phyloP scores from a whole-genome alignment of 495 filamentous ascomycete genomes.

The Articulospora tetracladia region DNA sequence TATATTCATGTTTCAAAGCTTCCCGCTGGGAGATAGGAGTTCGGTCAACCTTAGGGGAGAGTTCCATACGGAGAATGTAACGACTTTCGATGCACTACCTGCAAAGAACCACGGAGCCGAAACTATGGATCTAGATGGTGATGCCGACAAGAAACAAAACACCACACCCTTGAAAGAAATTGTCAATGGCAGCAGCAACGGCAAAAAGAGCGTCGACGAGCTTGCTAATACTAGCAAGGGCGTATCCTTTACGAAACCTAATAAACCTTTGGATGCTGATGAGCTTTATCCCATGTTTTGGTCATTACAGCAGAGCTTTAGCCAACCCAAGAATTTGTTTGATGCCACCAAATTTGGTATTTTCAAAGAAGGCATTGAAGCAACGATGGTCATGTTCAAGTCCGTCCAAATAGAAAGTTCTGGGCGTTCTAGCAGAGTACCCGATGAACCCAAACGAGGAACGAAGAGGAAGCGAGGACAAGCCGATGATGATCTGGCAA shows the following conservation, averaged over 20 bases:
- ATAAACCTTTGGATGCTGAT: conserved; percentile 54
- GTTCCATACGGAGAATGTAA: conserved; percentile 94
- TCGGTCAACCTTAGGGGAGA: conserved; percentile 96
- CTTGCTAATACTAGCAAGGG: conserved; percentile 43
- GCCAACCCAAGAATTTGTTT: conserved; percentile 81
- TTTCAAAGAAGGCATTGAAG: conserved; percentile 77
- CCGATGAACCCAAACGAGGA: conserved; percentile 57
- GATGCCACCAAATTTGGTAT: conserved; percentile 59
- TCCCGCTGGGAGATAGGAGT: conserved; percentile 91
- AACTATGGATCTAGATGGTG: conserved; percentile 52
- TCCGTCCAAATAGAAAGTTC: conserved; percentile 66
- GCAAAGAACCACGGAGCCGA: conserved; percentile 52
- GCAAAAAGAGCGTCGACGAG: conserved; percentile 33
- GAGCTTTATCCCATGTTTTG: conserved; percentile 90
- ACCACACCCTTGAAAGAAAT: conserved; percentile 18
- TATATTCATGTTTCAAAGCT: conserved; percentile 96
- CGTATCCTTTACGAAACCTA: conserved; percentile 45
- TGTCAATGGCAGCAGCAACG: not conserved
- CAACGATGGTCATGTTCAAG: conserved; percentile 76
- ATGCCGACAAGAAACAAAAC: conserved; percentile 10
- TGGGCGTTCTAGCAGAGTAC: conserved; percentile 41
- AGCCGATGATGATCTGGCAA: conserved; percentile 55
- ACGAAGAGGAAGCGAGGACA: conserved; percentile 73
- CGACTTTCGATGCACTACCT: conserved; percentile 65
- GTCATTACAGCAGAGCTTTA: conserved; percentile 87